A percentile compares a stretch with the other conserved stretches of the same genome.
These are phyloP conservation scores for Macrophomina phaseolina DNA, from an alignment of 2,329 filamentous ascomycete genomes.

Conservation along the genomic window DNA sequence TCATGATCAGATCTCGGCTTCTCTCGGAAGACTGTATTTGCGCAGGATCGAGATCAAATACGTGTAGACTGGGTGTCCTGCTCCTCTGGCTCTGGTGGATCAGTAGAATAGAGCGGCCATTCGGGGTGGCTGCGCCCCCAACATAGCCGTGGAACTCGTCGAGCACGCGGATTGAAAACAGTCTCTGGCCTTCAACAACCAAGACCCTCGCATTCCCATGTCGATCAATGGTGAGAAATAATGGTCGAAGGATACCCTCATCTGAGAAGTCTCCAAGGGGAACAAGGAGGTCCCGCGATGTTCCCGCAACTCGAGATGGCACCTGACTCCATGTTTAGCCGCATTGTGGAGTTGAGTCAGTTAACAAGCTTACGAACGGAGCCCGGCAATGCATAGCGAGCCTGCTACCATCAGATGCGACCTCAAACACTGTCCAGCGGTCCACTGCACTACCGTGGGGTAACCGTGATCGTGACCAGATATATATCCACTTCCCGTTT, in stretches of 20 bases:
- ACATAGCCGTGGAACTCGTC: neutral
- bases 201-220: constrained; percentile 1
- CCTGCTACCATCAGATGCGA: neutral
- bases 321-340: neutral
- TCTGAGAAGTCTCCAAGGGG: neutral
- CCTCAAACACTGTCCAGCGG: constrained; percentile 3
- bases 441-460: neutral
- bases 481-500: constrained; percentile 8
- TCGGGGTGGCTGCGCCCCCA: neutral
- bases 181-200: neutral
- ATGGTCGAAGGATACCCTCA: neutral
- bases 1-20: neutral
- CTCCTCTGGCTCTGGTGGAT: constrained; percentile 1
- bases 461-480: neutral
- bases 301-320: neutral
- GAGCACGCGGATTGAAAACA: neutral
- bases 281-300: neutral
- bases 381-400: neutral
- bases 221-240: constrained; percentile 13
- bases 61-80: neutral
- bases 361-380: neutral
- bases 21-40: neutral
- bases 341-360: neutral
- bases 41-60: constrained; percentile 1
- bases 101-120: constrained; percentile 10